Evolutionary conservation across 2,329 filamentous ascomycete genomes (phyloP).

Genomic region (Colletotrichum kahawae): DNA sequence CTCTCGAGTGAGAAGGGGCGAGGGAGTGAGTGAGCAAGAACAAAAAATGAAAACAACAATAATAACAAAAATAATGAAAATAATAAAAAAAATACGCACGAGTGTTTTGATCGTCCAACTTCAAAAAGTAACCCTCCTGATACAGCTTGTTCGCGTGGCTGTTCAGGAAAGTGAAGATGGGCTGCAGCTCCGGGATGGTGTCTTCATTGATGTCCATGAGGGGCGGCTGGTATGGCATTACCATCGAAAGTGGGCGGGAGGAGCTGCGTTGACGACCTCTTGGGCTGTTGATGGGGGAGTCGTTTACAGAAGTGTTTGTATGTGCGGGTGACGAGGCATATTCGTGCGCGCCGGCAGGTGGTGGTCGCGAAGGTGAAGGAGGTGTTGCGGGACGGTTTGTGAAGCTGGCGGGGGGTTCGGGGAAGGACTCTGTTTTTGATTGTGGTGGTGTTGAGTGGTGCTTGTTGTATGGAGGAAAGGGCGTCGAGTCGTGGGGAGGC

Average conservation of each 20-base stretch:
- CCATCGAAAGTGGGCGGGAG: slow-evolving; percentile 82
- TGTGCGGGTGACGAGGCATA: slow-evolving; percentile 45
- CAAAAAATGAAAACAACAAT: background rate
- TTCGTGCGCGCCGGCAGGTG: slow-evolving; percentile 33
- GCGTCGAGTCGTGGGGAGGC: slow-evolving; percentile 40
- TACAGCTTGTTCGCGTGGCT: slow-evolving; percentile 96
- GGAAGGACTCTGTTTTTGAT: slow-evolving; percentile 15
- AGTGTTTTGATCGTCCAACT: slow-evolving; percentile 91
- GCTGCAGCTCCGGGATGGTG: slow-evolving; percentile 89
- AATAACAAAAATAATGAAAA: slow-evolving; percentile 26
- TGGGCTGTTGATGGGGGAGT: slow-evolving; percentile 47
- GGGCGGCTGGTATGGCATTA: slow-evolving; percentile 84
- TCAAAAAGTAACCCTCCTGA: slow-evolving; percentile 97
- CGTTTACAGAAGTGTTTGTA: slow-evolving; percentile 44
- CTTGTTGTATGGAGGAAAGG: slow-evolving; percentile 23
- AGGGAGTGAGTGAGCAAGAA: background rate
- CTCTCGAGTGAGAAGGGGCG: background rate
- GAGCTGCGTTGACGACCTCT: slow-evolving; percentile 51
- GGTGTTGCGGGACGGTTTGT: slow-evolving; percentile 42
- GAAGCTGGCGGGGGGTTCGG: slow-evolving; percentile 12
- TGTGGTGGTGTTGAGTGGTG: background rate
- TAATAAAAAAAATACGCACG: slow-evolving; percentile 61
- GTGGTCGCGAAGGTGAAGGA: slow-evolving; percentile 24
- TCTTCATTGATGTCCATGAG: slow-evolving; percentile 85
- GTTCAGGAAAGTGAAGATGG: slow-evolving; percentile 92